Percentiles rank a stretch among this genome's conserved stretches.
Evolutionary conservation across 2,329 filamentous ascomycete genomes (phyloP).

Genomic region (Metarhizium rileyi): DNA sequence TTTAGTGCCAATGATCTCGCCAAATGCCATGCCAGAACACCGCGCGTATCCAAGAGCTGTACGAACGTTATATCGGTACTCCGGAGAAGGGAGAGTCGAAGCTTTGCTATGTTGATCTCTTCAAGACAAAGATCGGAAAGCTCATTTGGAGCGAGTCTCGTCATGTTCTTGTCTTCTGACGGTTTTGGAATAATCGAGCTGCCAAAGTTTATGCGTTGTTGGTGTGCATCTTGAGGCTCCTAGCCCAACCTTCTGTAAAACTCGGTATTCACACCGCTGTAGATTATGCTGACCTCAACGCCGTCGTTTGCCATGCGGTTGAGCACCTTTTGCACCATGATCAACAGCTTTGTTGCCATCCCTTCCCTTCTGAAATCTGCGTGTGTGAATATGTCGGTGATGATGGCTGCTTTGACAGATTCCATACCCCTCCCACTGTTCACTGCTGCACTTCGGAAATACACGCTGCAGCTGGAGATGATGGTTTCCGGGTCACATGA

Average conservation of each 20-base stretch:
- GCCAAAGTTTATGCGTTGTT: conserved; percentile 22
- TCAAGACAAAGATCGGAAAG: neutral
- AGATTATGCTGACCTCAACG: conserved; percentile 25
- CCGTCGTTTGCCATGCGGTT: conserved; percentile 14
- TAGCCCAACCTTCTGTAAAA: conserved; percentile 26
- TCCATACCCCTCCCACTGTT: conserved; percentile 12
- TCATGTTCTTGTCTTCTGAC: neutral
- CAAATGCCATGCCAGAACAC: neutral
- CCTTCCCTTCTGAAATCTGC: conserved; percentile 22
- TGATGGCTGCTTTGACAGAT: conserved; percentile 18
- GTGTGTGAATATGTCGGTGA: conserved; percentile 27
- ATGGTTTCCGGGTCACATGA: conserved; percentile 18
- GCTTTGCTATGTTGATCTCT: neutral
- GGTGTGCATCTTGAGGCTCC: conserved; percentile 20
- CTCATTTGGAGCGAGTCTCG: neutral
- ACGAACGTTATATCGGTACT: neutral
- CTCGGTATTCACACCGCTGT: conserved; percentile 22
- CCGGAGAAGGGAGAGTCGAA: neutral
- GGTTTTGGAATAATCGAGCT: neutral
- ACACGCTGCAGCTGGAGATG: conserved; percentile 24
- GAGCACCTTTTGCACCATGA: conserved; percentile 22
- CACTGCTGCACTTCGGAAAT: conserved; percentile 14
- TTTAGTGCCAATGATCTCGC: neutral
- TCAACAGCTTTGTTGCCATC: conserved; percentile 26
- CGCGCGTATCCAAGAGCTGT: neutral